Base-by-base conservation (phyloP, 805 yeast genomes). In the Candida pseudofarinosa region DNA sequence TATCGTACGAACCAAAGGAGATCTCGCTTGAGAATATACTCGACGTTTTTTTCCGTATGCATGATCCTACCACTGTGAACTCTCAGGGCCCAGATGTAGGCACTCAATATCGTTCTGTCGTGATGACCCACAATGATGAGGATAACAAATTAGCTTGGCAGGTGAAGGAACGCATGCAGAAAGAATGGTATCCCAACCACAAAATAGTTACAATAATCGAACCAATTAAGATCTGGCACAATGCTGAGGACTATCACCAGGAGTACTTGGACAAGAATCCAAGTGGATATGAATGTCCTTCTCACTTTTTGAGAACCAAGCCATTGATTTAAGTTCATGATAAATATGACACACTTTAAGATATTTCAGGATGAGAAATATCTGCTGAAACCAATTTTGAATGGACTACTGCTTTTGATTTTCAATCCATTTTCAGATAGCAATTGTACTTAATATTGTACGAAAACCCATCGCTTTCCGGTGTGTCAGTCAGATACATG, bases 161-260 rank as follows among this genome's bases (percentile, higher is more conserved):
- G 19, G 69, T 73, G 2, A 74, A 76, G 49, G 73, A 74, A 18
- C 73, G 70, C 37, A 72, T 80, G 59, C 93, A 89, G 59, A 76
- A 77, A 43, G 74, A 77, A 45, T 93, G 91, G 86, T 85, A 83
- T 62, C 81, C 83, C n/a, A 71, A 74, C 38, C 74, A 83, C 54
- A 67, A 69, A 44, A 83, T 93, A 19, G 84, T 69, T 37, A 89
- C 98, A 1, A 67, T 65, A 36, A 77, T 90, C 40, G 85, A 79
- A 56, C 84, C 86, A 6, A 74, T 88, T 36, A 59, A 69, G 39
- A 72, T 71, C 45, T 93, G 87, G 74, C 84, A 82, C 70, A 97
- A 90, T 58, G 98, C 97, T n/a, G 99, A 91, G 64, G 90, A 82
- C 31, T 91, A 90, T 61, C 99, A 91, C 62, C 98, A 91, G 60